Conservation (phyloP, 306 rosid species). For the Cotoneaster glaucophyllus region DNA sequence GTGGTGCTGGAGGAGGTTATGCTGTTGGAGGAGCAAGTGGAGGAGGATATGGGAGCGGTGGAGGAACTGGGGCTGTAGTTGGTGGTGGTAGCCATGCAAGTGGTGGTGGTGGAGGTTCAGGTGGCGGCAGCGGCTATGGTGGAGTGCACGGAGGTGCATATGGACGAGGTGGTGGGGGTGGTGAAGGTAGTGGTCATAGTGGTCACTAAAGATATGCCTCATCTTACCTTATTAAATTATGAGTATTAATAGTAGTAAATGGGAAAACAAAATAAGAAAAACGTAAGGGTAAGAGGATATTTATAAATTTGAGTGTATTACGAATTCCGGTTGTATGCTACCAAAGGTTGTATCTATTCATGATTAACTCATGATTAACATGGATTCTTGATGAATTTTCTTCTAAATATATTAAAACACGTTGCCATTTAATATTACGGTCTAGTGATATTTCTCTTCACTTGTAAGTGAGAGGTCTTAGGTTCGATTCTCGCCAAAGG, state of each 20-base stretch:
- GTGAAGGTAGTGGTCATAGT: constrained; percentile 35
- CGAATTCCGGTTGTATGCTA: background rate
- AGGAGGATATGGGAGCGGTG: constrained; percentile 32
- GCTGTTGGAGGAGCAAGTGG: constrained; percentile 33
- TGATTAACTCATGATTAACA: no score
- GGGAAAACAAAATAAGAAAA: constrained; percentile 9
- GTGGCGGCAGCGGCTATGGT: constrained; percentile 25
- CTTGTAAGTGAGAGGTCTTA: no score
- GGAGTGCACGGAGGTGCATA: constrained; percentile 43
- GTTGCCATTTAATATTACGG: no score
- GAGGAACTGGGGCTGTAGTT: constrained; percentile 28
- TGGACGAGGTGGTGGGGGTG: constrained; percentile 38
- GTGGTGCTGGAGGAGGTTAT: constrained; percentile 20
- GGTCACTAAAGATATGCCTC: constrained; percentile 8
- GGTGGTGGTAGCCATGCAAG: constrained; percentile 10
- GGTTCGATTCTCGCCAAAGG: no score
- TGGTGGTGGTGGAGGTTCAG: constrained; percentile 29
- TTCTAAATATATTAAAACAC: no score
- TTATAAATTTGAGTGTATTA: background rate
- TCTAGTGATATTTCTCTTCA: no score
- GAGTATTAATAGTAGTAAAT: background rate
- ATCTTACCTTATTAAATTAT: background rate
- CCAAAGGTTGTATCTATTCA: background rate
- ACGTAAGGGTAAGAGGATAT: constrained; percentile 14
- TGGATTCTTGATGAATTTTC: background rate